phyloP scores from a whole-genome alignment of 768 basidiomycete genomes.

The Amyloporia xantha region DNA sequence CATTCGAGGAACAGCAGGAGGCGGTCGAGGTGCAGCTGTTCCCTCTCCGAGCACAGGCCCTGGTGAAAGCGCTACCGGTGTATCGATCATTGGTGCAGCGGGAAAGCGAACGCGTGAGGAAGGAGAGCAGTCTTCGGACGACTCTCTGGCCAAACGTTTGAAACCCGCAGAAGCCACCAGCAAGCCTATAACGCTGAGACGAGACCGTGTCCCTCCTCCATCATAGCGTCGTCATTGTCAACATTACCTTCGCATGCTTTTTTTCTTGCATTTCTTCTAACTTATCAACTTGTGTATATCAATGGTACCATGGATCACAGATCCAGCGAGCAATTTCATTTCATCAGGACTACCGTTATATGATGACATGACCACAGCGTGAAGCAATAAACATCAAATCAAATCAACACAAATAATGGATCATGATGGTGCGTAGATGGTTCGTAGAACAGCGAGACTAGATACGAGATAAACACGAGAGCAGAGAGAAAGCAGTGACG shows the following conservation, averaged over 20 bases:
- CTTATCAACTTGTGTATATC: slow-evolving; percentile 2
- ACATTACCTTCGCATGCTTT: neutral
- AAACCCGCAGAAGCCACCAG: slow-evolving; percentile 42
- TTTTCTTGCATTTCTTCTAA: slow-evolving; percentile 1
- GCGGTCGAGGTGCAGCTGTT: slow-evolving; percentile 25
- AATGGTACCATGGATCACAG: neutral
- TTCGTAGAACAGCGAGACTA: slow-evolving; percentile 17
- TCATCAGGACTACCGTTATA: neutral
- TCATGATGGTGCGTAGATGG: slow-evolving; percentile 18
- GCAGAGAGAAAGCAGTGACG: slow-evolving; percentile 15
- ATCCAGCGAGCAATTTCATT: neutral
- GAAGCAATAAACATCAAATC: slow-evolving; percentile 7
- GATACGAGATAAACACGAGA: slow-evolving; percentile 11
- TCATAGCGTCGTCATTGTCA: slow-evolving; percentile 1
- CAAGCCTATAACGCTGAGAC: slow-evolving; percentile 25
- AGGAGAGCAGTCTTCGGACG: slow-evolving; percentile 35
- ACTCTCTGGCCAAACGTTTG: slow-evolving; percentile 59
- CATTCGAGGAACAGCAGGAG: slow-evolving; percentile 21
- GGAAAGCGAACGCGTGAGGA: slow-evolving; percentile 61
- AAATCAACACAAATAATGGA: slow-evolving; percentile 2
- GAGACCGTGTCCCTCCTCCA: slow-evolving; percentile 20
- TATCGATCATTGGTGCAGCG: slow-evolving; percentile 61
- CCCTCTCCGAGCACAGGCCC: slow-evolving; percentile 20
- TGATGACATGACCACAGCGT: slow-evolving; percentile 15
- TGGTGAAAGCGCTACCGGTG: slow-evolving; percentile 28